Base-by-base conservation (phyloP, 495 filamentous ascomycete genomes). In the Cetradonia linearis region DNA sequence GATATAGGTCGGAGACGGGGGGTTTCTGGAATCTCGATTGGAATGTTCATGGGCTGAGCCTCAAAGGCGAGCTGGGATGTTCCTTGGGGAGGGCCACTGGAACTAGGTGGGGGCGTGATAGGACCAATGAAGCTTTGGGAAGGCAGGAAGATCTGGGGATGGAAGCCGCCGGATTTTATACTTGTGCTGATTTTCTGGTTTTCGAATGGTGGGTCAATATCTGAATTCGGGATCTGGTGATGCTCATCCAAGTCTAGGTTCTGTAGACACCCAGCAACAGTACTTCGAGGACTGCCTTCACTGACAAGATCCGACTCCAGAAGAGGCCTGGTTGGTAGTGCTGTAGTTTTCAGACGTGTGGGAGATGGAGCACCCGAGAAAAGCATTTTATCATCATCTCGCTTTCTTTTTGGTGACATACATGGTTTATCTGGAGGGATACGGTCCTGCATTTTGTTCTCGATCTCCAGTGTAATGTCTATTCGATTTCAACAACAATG, bases 191-290 rank as follows among this genome's bases (percentile, higher is more conserved):
- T 53, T 23, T 31, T 37, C 48, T 25, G 61, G 18, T 54, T 28
- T 18, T 48, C 55, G 3, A 48, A 20, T 40, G 62, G 44, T 61
- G 42, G 67, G 65, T 59, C 55, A 52, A 46, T 63, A 63, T 65
- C 62, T 56, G 59, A 63, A 58, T 66, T 66, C 62, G 59, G 65
- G 58, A 63, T 70, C 64, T 58, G 70, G 57, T 47, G 71, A 59
- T 76, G 71, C 62, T 79, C 76, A 61, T 75, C 80, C 52, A 87
- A 71, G 40, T 77, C 79, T 36, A 89, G 73, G 50, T 82, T 77
- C 62, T 80, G 78, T 65, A 90, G 83, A 58, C 79, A 76, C 63
- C 82, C 78, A 61, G 81, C 83, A 56, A 88, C 83, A 37, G 72
- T 78, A 16, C 81, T 79, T 62, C 81, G 78, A 33, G 86, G 85